A percentile compares a stretch with the other conserved stretches of the same genome.
These are phyloP conservation scores for Lippia alba DNA, from an alignment of 305 asterid genomes.

Conservation along the genomic window DNA sequence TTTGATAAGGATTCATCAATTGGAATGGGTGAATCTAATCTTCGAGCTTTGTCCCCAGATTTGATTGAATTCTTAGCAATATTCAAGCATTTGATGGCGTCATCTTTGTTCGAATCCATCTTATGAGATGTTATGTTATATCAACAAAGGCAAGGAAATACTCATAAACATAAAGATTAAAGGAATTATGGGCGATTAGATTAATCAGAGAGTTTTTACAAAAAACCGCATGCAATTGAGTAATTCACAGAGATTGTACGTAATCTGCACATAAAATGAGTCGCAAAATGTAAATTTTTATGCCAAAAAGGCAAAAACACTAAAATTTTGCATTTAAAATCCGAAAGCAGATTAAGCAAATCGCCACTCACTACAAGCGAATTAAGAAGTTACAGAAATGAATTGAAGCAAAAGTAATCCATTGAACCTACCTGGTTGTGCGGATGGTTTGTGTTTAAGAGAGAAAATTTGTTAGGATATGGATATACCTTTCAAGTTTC, in stretches of 20 bases:
- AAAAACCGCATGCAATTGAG: constrained; percentile 10
- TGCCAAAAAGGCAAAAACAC: not conserved
- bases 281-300: not conserved
- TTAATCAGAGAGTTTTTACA: constrained; percentile 25
- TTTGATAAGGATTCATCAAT: constrained; percentile 58
- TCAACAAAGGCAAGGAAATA: not conserved
- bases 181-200: constrained; percentile 4
- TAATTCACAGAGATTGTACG: not conserved
- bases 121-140: not conserved
- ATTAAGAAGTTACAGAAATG: not conserved
- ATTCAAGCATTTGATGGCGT: constrained; percentile 80
- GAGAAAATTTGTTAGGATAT: too few relatives aligned
- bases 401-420: not conserved
- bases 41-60: constrained; percentile 75
- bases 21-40: constrained; percentile 72
- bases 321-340: not conserved
- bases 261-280: not conserved
- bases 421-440: too few relatives aligned
- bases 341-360: not conserved
- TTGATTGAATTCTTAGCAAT: constrained; percentile 71
- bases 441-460: too few relatives aligned
- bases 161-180: not conserved
- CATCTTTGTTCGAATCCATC: constrained; percentile 99
- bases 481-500: too few relatives aligned
- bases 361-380: not conserved